These are phyloP conservation scores for Odonthalia washingtoniensis DNA, from an alignment of 31 red algal genomes.

Conservation along the genomic window DNA sequence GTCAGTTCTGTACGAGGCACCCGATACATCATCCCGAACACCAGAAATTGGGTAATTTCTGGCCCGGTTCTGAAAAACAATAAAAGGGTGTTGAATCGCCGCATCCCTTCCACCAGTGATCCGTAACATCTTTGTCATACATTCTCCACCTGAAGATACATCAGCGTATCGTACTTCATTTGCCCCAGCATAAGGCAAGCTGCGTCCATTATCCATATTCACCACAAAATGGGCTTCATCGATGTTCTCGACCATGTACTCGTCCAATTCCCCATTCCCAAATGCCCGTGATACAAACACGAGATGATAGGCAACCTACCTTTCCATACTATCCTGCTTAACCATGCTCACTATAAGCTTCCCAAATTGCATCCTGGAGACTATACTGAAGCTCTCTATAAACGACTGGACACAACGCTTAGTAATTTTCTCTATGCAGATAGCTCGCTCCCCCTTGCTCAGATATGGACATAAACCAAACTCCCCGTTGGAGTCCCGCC, in stretches of 20 bases:
- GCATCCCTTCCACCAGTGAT: slow-evolving; percentile 17
- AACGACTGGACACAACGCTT: slow-evolving; percentile 38
- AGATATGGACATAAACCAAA: background rate
- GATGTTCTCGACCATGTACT: slow-evolving; percentile 19
- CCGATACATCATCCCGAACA: background rate
- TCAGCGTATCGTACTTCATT: background rate
- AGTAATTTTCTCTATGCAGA: slow-evolving; percentile 6
- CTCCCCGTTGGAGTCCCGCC: background rate
- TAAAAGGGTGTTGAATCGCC: background rate
- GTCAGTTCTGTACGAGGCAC: slow-evolving; percentile 1
- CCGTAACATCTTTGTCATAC: slow-evolving; percentile 48
- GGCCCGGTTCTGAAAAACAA: slow-evolving; percentile 42
- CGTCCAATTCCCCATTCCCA: background rate
- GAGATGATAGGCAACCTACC: slow-evolving; percentile 35
- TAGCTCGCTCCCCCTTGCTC: background rate
- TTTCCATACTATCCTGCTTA: slow-evolving; percentile 39
- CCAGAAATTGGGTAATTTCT: slow-evolving; percentile 46
- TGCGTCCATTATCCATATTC: slow-evolving; percentile 42
- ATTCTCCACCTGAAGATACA: slow-evolving; percentile 22
- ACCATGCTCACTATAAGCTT: slow-evolving; percentile 6
- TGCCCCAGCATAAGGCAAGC: background rate
- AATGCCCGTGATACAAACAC: slow-evolving; percentile 19
- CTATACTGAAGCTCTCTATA: background rate
- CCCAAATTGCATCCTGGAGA: slow-evolving; percentile 24
- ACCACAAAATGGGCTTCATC: slow-evolving; percentile 51